Evolutionary conservation across 345 rosid species (phyloP).

Genomic region (Streptanthus diversifolius): DNA sequence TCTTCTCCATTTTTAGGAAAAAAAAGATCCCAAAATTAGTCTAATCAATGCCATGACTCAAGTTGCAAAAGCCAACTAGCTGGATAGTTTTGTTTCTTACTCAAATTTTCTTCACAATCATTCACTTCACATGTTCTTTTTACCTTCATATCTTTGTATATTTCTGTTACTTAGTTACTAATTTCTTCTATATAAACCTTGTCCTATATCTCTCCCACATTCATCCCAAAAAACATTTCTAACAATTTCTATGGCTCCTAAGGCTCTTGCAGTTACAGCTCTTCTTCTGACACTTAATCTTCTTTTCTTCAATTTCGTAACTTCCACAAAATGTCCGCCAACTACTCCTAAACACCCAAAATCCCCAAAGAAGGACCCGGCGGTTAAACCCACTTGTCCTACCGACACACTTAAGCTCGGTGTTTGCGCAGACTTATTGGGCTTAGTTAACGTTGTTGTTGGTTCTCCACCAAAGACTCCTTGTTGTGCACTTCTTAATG

Average conservation of each 20-base stretch:
- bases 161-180: neutral
- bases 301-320: conserved; percentile 57
- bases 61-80: conserved; percentile 30
- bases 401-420: conserved; percentile 67
- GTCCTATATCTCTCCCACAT: conserved; percentile 6
- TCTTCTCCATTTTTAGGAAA: neutral
- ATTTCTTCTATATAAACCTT: conserved; percentile 23
- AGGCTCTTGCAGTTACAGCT: conserved; percentile 38
- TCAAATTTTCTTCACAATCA: conserved; percentile 22
- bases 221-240: conserved; percentile 8
- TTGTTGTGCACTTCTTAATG: conserved; percentile 52
- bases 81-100: conserved; percentile 27
- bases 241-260: conserved; percentile 41
- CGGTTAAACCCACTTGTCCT: conserved; percentile 49
- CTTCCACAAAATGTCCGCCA: conserved; percentile 47
- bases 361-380: conserved; percentile 18
- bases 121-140: conserved; percentile 14
- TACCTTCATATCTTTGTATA: neutral
- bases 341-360: conserved; percentile 34
- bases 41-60: conserved; percentile 24
- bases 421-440: conserved; percentile 53
- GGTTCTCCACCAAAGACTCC: conserved; percentile 60
- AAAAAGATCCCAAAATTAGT: neutral
- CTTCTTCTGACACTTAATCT: conserved; percentile 56
- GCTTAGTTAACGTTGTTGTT: conserved; percentile 41